Evolutionary conservation across 179 eudicot genomes (phyloP).

Genomic region (Silene vulgaris): DNA sequence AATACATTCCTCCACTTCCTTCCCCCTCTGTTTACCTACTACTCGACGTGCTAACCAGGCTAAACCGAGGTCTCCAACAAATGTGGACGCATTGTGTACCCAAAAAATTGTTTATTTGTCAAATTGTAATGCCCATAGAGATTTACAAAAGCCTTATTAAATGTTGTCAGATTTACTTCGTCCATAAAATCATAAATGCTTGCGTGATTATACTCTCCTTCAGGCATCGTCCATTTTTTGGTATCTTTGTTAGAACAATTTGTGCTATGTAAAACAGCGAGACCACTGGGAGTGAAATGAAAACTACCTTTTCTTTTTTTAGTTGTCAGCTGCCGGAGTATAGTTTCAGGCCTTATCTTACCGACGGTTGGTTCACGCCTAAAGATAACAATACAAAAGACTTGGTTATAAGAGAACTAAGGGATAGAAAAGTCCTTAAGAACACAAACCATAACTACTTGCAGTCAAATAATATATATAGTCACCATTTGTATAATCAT

Average conservation of each 20-base stretch:
- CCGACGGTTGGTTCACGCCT: constrained; percentile 96
- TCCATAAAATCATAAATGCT: background rate
- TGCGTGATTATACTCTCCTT: background rate
- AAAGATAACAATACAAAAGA: constrained; percentile 20
- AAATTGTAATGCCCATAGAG: too few species aligned
- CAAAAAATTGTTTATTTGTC: too few species aligned
- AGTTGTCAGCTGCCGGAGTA: constrained; percentile 91
- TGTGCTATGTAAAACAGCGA: constrained; percentile 1
- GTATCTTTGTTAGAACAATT: background rate
- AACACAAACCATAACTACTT: too few species aligned
- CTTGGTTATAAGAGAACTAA: constrained; percentile 4
- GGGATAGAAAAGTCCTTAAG: too few species aligned
- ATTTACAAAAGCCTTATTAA: too few species aligned
- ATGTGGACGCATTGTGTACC: too few species aligned
- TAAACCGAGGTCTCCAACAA: too few species aligned
- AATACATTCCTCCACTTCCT: too few species aligned
- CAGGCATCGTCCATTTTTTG: background rate
- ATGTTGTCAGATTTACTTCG: too few species aligned
- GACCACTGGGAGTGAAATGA: constrained; percentile 2
- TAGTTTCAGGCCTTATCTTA: constrained; percentile 97
- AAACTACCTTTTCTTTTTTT: constrained; percentile 89
- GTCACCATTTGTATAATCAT: background rate
- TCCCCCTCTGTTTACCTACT: too few species aligned
- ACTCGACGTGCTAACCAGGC: too few species aligned
- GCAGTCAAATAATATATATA: too few species aligned